Conservation (phyloP, 148 eudicot species). For the Fallopia convolvulus region DNA sequence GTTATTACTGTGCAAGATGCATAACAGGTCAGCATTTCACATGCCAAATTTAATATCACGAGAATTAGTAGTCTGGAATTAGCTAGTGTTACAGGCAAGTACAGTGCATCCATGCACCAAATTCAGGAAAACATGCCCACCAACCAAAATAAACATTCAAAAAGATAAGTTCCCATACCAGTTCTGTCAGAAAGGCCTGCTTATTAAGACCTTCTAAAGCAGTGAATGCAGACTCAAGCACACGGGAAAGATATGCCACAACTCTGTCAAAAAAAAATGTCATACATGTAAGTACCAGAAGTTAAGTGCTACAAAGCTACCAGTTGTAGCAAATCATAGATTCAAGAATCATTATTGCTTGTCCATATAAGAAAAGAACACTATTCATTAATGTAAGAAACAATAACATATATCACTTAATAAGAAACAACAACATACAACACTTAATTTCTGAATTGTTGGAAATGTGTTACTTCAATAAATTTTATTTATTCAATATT, state of each 20-base stretch:
- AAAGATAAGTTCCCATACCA: slow-evolving; percentile 38
- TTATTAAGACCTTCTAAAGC: slow-evolving; percentile 96
- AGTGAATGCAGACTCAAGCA: slow-evolving; percentile 91
- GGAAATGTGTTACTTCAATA: neutral
- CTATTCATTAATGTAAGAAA: neutral
- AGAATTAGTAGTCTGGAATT: neutral
- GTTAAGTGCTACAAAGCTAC: neutral
- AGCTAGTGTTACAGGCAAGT: neutral
- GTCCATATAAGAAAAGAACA: neutral
- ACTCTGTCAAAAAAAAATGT: slow-evolving; percentile 41
- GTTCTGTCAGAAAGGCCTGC: slow-evolving; percentile 92
- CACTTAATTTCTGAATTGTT: neutral
- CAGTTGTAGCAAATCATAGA: neutral
- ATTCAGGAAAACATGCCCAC: neutral
- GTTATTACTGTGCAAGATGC: neutral
- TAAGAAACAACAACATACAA: neutral
- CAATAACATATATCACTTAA: neutral
- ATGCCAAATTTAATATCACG: neutral
- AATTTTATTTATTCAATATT: neutral
- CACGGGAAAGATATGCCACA: slow-evolving; percentile 92
- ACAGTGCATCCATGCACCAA: neutral
- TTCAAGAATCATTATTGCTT: neutral
- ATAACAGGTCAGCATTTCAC: neutral
- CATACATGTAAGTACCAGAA: neutral
- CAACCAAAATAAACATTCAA: neutral